Conservation (phyloP, 768 basidiomycete genomes). For the Ramaria sp. region DNA sequence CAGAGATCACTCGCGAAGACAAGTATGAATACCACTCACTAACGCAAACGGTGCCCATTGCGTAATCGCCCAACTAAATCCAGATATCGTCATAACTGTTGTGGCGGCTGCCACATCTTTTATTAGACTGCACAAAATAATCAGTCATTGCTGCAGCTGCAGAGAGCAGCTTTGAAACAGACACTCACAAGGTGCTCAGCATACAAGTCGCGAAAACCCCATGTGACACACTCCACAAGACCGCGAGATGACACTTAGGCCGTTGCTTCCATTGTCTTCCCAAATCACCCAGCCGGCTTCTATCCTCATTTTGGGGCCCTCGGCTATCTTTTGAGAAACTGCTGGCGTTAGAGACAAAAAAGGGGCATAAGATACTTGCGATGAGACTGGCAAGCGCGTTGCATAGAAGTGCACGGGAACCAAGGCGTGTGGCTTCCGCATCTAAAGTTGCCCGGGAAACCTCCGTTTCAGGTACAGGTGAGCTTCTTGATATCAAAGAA, state of each 20-base stretch:
- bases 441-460: slow-evolving; percentile 27
- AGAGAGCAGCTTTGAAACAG: slow-evolving; percentile 7
- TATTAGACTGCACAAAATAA: slow-evolving; percentile 43
- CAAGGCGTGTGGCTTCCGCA: slow-evolving; percentile 68
- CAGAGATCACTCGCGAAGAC: background rate
- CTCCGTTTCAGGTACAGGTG: slow-evolving; percentile 5
- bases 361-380: slow-evolving; percentile 61
- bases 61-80: slow-evolving; percentile 87
- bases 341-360: slow-evolving; percentile 30
- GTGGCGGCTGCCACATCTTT: slow-evolving; percentile 62
- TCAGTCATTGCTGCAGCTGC: background rate
- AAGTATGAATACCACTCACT: slow-evolving; percentile 30
- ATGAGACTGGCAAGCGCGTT: slow-evolving; percentile 59
- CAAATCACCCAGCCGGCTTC: slow-evolving; percentile 3
- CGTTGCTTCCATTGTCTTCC: background rate
- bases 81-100: slow-evolving; percentile 62
- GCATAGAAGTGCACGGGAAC: slow-evolving; percentile 74
- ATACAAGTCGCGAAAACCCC: slow-evolving; percentile 65
- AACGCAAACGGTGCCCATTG: slow-evolving; percentile 92
- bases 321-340: background rate
- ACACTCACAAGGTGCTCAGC: slow-evolving; percentile 71
- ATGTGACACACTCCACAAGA: slow-evolving; percentile 73
- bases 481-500: background rate
- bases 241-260: slow-evolving; percentile 34
- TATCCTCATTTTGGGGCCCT: slow-evolving; percentile 9